Evolutionary conservation across 2,329 filamentous ascomycete genomes (phyloP), one percentile per base, ranked within the genome.

Genomic region (Diatrype stigma): DNA sequence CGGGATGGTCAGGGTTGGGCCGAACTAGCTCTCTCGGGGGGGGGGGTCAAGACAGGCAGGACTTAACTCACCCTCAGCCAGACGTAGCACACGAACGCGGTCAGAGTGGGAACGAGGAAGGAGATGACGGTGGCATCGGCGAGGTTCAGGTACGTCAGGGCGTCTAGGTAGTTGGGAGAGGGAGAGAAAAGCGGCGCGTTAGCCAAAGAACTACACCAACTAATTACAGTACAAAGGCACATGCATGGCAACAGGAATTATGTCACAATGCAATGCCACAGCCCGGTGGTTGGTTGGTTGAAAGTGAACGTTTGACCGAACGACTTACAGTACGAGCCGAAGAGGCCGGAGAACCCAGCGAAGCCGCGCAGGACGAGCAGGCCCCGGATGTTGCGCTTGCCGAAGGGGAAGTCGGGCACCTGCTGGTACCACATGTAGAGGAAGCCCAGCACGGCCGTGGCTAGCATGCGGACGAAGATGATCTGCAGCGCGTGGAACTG

Each of bases 71-170:
- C 65, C 50, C 49, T 58, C 7, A 68, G 50, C 54, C 60, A 42
- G 76, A 89, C 66, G 82, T 90, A 58, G 75, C 84, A 79, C 78
- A 91, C 67, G 77, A 73, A 67, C 1, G 71, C 87, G 7, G 86
- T 84, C 10, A 90, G 73, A 7, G 85, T 85, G 0, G 89, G 89
- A 0, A 87, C 80, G 3, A 94, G 76, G 65, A 93, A 94, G 6
- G 86, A 90, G 32, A 94, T 84, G 22, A 92, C 87, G 0, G 86
- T 90, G 1, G 89, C 86, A 63, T 94, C 89, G 2, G 87, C 84
- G 2, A 94, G 76, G 2, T 88, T 85, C 1, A 94, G 78, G 56
- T 90, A 92, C 22, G 86, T 76, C 0, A 73, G 63, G 0, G 70
- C 70, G 30, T 75, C 68, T 72, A 78, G 60, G 85, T n/a, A n/a